phyloP scores from a whole-genome alignment of 192 early-diverging fungal genomes.

The Coemansia sp. region DNA sequence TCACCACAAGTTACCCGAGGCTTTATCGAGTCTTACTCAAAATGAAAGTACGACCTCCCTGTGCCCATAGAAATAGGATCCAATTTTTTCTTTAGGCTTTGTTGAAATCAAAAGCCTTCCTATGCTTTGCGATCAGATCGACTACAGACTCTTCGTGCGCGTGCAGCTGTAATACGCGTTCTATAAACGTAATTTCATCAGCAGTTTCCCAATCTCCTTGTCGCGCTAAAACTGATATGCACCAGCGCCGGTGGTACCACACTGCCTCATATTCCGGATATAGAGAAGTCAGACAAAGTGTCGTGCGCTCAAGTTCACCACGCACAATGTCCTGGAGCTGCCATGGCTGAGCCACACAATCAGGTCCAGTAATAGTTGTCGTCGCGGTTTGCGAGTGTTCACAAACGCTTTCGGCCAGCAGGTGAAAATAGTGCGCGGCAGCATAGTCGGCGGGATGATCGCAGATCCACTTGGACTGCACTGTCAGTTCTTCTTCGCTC shows the following conservation, averaged over 20 bases:
- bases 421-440: conserved; percentile 45
- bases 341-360: not conserved
- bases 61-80: no score
- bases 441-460: conserved; percentile 50
- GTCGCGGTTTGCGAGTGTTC: not conserved
- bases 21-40: no score
- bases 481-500: not conserved
- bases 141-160: not conserved
- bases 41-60: no score
- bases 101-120: conserved; percentile 11
- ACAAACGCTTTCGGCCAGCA: conserved; percentile 16
- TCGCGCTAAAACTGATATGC: conserved; percentile 4
- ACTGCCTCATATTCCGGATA: conserved; percentile 44
- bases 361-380: not conserved
- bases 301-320: conserved; percentile 21
- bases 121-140: conserved; percentile 19
- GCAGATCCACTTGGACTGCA: conserved; percentile 21
- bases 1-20: no score
- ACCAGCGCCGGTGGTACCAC: conserved; percentile 52
- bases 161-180: not conserved
- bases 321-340: conserved; percentile 12
- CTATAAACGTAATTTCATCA: conserved; percentile 12
- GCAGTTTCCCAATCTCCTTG: not conserved
- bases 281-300: conserved; percentile 8
- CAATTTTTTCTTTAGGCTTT: no score